Conservation (phyloP, 1,284 basidiomycete genomes). For the Ustilago shanxiensis region DNA sequence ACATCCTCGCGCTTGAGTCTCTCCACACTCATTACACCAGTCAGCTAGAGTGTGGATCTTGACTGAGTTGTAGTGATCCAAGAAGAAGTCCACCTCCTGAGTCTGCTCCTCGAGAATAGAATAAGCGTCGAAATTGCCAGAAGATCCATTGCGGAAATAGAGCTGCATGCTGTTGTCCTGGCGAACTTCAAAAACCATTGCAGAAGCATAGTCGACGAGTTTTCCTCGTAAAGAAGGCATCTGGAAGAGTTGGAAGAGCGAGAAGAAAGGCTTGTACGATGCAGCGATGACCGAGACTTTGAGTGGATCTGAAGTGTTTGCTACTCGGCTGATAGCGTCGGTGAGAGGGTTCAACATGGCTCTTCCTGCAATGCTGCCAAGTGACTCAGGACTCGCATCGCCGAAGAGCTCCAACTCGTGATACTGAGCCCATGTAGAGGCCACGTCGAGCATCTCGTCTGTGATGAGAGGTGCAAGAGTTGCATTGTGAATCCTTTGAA, state of each 20-base stretch:
- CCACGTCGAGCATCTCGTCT: constrained; percentile 34
- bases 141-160: constrained; percentile 86
- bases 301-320: constrained; percentile 81
- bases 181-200: constrained; percentile 80
- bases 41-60: constrained; percentile 69
- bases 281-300: constrained; percentile 80
- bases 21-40: constrained; percentile 71
- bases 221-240: constrained; percentile 40
- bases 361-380: constrained; percentile 86
- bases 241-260: constrained; percentile 79
- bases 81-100: constrained; percentile 81
- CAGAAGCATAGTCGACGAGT: constrained; percentile 82
- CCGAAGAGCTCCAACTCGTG: constrained; percentile 84
- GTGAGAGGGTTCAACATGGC: constrained; percentile 81
- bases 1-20: constrained; percentile 57
- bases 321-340: constrained; percentile 78
- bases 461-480: constrained; percentile 48
- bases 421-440: constrained; percentile 76
- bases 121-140: constrained; percentile 58
- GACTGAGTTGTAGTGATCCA: constrained; percentile 77
- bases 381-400: constrained; percentile 75
- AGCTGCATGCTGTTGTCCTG: constrained; percentile 75
- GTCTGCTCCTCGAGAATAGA: constrained; percentile 68
- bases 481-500: constrained; percentile 75
- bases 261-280: constrained; percentile 89